Evolutionary conservation across 2,329 filamentous ascomycete genomes (phyloP), one percentile per base, ranked within the genome.

Genomic region (Ustulina deusta): DNA sequence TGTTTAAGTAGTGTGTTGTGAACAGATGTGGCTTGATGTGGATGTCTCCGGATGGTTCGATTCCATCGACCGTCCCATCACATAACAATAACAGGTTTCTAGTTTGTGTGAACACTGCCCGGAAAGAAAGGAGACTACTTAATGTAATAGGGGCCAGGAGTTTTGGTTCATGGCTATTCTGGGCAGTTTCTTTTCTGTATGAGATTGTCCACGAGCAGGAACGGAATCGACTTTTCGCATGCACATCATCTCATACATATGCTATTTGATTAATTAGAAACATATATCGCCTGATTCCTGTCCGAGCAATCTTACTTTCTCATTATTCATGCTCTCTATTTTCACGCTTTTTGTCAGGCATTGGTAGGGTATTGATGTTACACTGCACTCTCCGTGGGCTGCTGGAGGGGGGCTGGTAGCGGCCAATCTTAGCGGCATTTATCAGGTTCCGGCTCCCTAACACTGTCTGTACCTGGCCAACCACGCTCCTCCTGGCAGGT

Each of bases 401-500:
- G 46, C 15, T 49, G n/a, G 36, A 32, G 27, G 64, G 48, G 48
- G 48, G 15, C 27, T 63, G 40, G 40, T 42, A 44, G 40, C 25
- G 46, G 54, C 25, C n/a, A 17, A 52, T 61, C 5, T 64, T 69
- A 69, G 67, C 61, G 67, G 66, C 60, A 64, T 69, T 61, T 64
- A 32, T 55, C 13, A 52, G 27, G 56, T 44, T 13, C 49, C 29
- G 56, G 40, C 46, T 27, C 63, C 55, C 63, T 57, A 67, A 44
- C 17, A 46, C 48, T 13, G 38, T 54, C 63, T 56, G 49, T 62
- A 60, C 5, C 63, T 48, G 54, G 40, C 67, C 67, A 67, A 64
- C 64, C 67, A 67, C 51, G 27, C 44, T 36, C 11, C 52, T 54
- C 46, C 61, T 59, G 22, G 32, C 51, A 36, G 49, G 40, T 54